Base-by-base conservation (phyloP, 169 alveolate species). In the Amoebophrya sp. region DNA sequence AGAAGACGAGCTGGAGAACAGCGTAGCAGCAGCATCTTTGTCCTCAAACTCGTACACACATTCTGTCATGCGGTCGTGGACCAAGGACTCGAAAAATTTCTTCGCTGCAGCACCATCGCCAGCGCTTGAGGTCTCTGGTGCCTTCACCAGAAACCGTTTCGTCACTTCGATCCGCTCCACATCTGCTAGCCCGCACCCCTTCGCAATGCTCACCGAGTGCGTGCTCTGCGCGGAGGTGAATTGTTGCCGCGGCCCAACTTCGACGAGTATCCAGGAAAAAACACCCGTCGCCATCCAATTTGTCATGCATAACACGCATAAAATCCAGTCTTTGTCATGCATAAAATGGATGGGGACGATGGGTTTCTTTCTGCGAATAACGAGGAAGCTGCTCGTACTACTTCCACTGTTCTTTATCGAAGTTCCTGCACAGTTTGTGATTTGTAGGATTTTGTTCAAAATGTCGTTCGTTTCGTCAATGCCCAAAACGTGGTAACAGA, bases 211-310 rank as follows among this genome's bases (percentile, higher is more conserved):
- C 39, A 92, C 93, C 0, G 91, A 91, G 41, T 92, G 40, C 25
- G 94, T 54, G 41, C 93, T 47, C 93, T 90, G 47, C 12, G 94
- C 94, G 23, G 94, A 40, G 47, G 77, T 39, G 77, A 92, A 92
- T 23, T 47, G 40, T 55, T 33, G 77, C 41, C 94, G 91, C 40
- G 94, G 94, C 2, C 94, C 94, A 23, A 83, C 91, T 40, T 92
- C 94, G 40, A 89, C 32, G 35, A 88, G 29, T 7, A 47, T 12
- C 18, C 29, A 12, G 29, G 66, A 47, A 47, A 18, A 47, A 47
- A n/a, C n/a, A n/a, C n/a, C n/a, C n/a, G n/a, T n/a, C n/a, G n/a
- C n/a, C n/a, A n/a, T n/a, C n/a, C n/a, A n/a, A n/a, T n/a, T n/a
- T n/a, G n/a, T n/a, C n/a, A n/a, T n/a, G n/a, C n/a, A n/a, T n/a